Evolutionary conservation across 352 stramenopile genomes (phyloP).

Genomic region (Plasmopara viticola): DNA sequence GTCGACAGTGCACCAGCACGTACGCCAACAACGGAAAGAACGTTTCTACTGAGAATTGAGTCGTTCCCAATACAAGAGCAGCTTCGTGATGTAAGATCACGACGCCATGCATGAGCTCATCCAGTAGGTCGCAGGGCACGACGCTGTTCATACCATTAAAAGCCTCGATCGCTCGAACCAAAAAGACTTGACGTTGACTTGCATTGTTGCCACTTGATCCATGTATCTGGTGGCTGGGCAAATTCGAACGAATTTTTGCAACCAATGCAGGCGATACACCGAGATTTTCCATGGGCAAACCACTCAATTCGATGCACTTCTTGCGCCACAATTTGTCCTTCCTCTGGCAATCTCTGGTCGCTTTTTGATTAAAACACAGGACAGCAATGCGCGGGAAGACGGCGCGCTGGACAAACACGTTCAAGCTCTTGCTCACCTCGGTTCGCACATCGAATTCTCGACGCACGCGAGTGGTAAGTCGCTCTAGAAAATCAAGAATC

Average conservation of each 20-base stretch:
- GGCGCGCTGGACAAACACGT: constrained; percentile 68
- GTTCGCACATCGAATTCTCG: constrained; percentile 62
- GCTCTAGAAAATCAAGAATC: constrained; percentile 71
- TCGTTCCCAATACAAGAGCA: constrained; percentile 81
- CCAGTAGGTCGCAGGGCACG: constrained; percentile 77
- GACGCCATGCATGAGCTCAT: constrained; percentile 81
- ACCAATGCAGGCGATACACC: constrained; percentile 48
- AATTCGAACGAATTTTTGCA: constrained; percentile 43
- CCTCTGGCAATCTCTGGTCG: constrained; percentile 62
- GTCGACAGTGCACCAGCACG: constrained; percentile 64
- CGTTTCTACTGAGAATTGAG: constrained; percentile 80
- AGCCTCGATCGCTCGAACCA: constrained; percentile 66
- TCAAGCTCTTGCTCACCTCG: constrained; percentile 76
- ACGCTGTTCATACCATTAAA: constrained; percentile 76
- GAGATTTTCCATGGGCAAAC: constrained; percentile 64
- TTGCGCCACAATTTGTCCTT: constrained; percentile 84
- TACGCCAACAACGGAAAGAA: constrained; percentile 84
- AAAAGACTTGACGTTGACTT: constrained; percentile 34
- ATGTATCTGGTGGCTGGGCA: constrained; percentile 38
- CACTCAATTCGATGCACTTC: constrained; percentile 52
- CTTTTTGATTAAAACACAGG: constrained; percentile 68
- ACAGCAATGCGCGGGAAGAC: constrained; percentile 66
- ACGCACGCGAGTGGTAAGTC: constrained; percentile 57
- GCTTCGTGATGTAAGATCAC: constrained; percentile 80
- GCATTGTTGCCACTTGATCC: constrained; percentile 13